Percentiles rank a stretch among this genome's conserved stretches.
Evolutionary conservation across 768 basidiomycete species (phyloP).

Genomic region (Amanita polypyramis): DNA sequence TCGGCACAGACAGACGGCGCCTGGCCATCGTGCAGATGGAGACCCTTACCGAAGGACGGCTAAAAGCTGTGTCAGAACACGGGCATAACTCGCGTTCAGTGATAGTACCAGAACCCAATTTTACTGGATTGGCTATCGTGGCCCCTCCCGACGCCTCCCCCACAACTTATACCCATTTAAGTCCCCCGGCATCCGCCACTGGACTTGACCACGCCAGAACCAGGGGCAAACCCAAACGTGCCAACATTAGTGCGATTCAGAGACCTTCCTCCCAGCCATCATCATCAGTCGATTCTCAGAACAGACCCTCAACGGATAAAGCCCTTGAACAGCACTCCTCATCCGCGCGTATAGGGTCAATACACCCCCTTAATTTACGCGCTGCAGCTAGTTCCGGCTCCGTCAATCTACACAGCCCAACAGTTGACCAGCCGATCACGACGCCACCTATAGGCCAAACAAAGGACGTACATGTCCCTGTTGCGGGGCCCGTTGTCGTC

Average conservation of each 20-base stretch:
- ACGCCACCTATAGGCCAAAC: constrained; percentile 56
- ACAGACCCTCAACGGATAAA: neutral
- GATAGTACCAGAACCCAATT: constrained; percentile 27
- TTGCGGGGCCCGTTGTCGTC: constrained; percentile 53
- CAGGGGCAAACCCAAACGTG: neutral
- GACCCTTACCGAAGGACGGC: constrained; percentile 20
- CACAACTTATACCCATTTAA: constrained; percentile 38
- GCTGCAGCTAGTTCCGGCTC: neutral
- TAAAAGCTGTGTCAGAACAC: constrained; percentile 12
- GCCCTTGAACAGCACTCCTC: neutral
- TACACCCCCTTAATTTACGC: neutral
- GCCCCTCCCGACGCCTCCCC: constrained; percentile 63
- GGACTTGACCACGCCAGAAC: constrained; percentile 11
- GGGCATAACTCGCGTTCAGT: constrained; percentile 21
- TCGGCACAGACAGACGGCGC: constrained; percentile 53
- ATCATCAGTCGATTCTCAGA: neutral
- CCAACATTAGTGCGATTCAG: neutral
- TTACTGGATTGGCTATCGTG: constrained; percentile 52
- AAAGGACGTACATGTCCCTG: constrained; percentile 48
- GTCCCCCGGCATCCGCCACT: constrained; percentile 42
- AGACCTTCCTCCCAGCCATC: neutral
- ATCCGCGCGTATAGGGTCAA: neutral
- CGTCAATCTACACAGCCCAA: constrained; percentile 12
- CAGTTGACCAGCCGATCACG: constrained; percentile 25
- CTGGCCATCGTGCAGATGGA: constrained; percentile 60